A percentile compares a stretch with the other conserved stretches of the same genome.
Evolutionary conservation across 352 stramenopile species (phyloP).

Genomic region (Pythium volutum): DNA sequence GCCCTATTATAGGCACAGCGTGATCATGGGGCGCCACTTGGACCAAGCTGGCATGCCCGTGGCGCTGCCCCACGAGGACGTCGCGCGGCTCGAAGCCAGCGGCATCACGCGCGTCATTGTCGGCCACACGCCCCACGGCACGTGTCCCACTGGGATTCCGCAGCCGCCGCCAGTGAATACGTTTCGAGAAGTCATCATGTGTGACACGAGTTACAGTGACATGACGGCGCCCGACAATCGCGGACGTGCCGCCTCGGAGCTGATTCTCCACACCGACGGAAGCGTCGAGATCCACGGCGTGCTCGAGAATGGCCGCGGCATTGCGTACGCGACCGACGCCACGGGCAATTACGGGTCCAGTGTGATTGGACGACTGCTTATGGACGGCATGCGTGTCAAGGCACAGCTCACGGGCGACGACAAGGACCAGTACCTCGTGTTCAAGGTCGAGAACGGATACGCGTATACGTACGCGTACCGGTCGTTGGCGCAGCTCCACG

Average conservation of each 20-base stretch:
- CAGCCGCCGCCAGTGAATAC: slow-evolving; percentile 26
- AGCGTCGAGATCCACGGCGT: slow-evolving; percentile 51
- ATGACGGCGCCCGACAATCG: slow-evolving; percentile 66
- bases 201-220: slow-evolving; percentile 93
- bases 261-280: slow-evolving; percentile 64
- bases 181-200: slow-evolving; percentile 85
- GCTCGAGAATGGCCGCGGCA: slow-evolving; percentile 42
- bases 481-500: slow-evolving; percentile 18
- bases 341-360: slow-evolving; percentile 19
- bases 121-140: slow-evolving; percentile 92
- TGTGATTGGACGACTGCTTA: slow-evolving; percentile 41
- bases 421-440: slow-evolving; percentile 51
- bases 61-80: slow-evolving; percentile 39
- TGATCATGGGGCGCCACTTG: slow-evolving; percentile 74
- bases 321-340: slow-evolving; percentile 43
- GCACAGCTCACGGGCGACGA: slow-evolving; percentile 39
- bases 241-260: slow-evolving; percentile 65
- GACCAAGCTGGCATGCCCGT: slow-evolving; percentile 76
- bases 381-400: slow-evolving; percentile 64
- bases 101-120: slow-evolving; percentile 86
- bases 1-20: slow-evolving; percentile 50
- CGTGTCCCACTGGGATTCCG: slow-evolving; percentile 85
- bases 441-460: slow-evolving; percentile 55
- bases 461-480: slow-evolving; percentile 57
- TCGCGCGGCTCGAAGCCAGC: slow-evolving; percentile 52